Percentiles rank a stretch among this genome's conserved stretches.
phyloP scores from a whole-genome alignment of 345 rosid genomes.

The Eucalyptus decipiens region DNA sequence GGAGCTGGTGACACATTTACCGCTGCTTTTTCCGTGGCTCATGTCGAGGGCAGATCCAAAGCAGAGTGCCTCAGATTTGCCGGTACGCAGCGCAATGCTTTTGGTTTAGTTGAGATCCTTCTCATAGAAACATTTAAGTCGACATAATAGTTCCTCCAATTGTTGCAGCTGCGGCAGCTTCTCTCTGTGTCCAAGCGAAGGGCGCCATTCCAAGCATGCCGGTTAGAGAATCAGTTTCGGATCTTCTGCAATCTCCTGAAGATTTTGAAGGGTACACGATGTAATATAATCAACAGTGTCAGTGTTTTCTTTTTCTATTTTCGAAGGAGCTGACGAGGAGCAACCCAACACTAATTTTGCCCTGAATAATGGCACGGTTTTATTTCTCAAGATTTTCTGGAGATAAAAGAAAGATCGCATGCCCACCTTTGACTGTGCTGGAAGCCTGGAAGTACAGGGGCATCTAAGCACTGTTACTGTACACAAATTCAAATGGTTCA shows the following conservation, averaged over 20 bases:
- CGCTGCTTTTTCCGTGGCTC: slow-evolving; percentile 91
- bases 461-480: neutral
- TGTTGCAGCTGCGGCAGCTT: slow-evolving; percentile 86
- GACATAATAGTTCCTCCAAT: neutral
- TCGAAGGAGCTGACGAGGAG: neutral
- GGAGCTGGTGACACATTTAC: slow-evolving; percentile 99
- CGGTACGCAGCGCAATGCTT: slow-evolving; percentile 18
- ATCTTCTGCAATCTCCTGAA: slow-evolving; percentile 43
- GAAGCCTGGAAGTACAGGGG: neutral
- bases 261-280: neutral
- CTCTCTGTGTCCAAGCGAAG: slow-evolving; percentile 88
- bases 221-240: slow-evolving; percentile 44
- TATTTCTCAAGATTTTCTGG: neutral
- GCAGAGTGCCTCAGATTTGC: slow-evolving; percentile 83
- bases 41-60: slow-evolving; percentile 72
- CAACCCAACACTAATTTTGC: neutral
- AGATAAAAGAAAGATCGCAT: neutral
- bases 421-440: neutral
- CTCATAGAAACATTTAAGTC: neutral
- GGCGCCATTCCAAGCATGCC: slow-evolving; percentile 99
- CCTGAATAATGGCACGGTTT: neutral
- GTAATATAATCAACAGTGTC: neutral
- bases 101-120: neutral
- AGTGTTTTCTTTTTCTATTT: neutral
- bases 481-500: neutral